These are phyloP conservation scores for Coprinopsis strossmayeri DNA, from an alignment of 768 basidiomycete species.

Conservation along the genomic window DNA sequence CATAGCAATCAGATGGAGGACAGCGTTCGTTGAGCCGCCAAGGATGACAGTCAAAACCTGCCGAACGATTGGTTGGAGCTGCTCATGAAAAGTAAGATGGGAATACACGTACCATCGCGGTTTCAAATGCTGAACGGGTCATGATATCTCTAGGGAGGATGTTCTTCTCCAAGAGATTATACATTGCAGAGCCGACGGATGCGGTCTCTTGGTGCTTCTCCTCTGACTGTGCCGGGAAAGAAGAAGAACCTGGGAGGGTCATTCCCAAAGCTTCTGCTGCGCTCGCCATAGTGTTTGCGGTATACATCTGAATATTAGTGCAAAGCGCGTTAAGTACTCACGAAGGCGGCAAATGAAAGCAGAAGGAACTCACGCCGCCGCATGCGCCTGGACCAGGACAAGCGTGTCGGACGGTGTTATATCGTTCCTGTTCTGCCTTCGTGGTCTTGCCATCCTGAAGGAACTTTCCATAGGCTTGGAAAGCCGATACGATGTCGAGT, in stretches of 20 bases:
- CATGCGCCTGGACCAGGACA: conserved; percentile 99
- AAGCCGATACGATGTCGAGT: conserved; percentile 94
- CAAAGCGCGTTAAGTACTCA: no score
- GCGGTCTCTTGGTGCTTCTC: conserved; percentile 87
- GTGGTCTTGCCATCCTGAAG: conserved; percentile 82
- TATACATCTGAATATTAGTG: conserved; percentile 85
- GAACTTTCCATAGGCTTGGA: conserved; percentile 96
- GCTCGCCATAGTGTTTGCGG: conserved; percentile 97
- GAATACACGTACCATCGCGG: conserved; percentile 74
- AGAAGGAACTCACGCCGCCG: conserved; percentile 77
- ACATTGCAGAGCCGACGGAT: conserved; percentile 75
- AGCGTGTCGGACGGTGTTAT: conserved; percentile 83
- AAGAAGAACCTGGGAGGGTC: conserved; percentile 95
- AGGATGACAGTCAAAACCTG: conserved; percentile 95
- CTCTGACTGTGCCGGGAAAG: conserved; percentile 87
- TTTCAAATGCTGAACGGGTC: conserved; percentile 95
- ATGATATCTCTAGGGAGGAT: conserved; percentile 94
- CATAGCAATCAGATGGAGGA: conserved; percentile 93
- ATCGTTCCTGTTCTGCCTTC: conserved; percentile 77
- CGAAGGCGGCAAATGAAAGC: no score
- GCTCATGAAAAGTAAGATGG: no score
- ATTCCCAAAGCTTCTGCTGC: conserved; percentile 94
- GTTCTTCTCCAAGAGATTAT: conserved; percentile 83
- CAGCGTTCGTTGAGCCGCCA: conserved; percentile 97
- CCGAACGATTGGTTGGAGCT: no score